Conservation (phyloP, 2,329 filamentous ascomycete genomes). For the Myotisia sp. region DNA sequence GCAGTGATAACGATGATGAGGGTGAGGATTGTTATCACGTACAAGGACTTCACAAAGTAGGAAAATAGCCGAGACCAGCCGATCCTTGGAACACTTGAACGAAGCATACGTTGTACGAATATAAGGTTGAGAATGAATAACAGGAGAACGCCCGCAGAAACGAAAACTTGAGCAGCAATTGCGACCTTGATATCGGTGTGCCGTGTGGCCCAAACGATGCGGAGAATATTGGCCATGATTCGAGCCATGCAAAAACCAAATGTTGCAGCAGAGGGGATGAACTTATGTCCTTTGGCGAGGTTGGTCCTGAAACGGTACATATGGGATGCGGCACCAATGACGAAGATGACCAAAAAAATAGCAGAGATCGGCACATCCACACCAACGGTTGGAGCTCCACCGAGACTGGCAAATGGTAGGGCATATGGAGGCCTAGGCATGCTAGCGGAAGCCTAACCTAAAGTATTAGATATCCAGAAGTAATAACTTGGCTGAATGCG, state of each 20-base stretch:
- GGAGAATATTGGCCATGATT: constrained; percentile 34
- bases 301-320: constrained; percentile 35
- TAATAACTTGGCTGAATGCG: too few species aligned
- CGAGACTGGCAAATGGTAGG: constrained; percentile 19
- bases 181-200: constrained; percentile 33
- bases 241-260: constrained; percentile 40
- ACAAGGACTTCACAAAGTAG: constrained; percentile 43
- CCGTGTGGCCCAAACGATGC: constrained; percentile 42
- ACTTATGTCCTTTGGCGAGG: constrained; percentile 31
- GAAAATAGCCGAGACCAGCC: constrained; percentile 51
- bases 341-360: constrained; percentile 43
- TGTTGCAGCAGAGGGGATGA: constrained; percentile 32
- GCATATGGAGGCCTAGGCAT: constrained; percentile 19
- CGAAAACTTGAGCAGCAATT: constrained; percentile 52
- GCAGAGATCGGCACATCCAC: constrained; percentile 52
- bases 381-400: constrained; percentile 38
- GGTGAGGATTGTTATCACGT: constrained; percentile 42
- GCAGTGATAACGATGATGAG: constrained; percentile 53
- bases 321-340: constrained; percentile 28
- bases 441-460: neutral
- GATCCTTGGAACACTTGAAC: constrained; percentile 54
- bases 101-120: constrained; percentile 59
- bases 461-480: too few species aligned
- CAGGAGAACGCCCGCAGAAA: constrained; percentile 58
- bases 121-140: constrained; percentile 67